Base-by-base conservation (phyloP, 129 eudicot genomes). In the Ambrosia trifida region DNA sequence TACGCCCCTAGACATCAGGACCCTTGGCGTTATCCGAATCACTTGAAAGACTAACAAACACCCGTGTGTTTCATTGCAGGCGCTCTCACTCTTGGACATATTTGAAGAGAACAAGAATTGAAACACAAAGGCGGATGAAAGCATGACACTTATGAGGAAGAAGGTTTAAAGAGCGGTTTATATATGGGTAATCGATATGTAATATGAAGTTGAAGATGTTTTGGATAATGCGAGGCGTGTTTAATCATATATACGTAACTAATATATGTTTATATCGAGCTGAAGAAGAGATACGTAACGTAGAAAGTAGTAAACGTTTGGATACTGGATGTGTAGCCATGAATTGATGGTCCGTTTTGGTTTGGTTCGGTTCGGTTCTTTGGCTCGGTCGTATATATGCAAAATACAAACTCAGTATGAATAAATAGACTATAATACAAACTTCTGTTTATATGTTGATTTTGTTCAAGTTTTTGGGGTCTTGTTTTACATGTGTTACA, bases 21-120 rank as follows among this genome's bases (percentile, higher is more conserved):
- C n/a, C 12, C 9, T 5, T 11, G 7, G 57, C 16, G 5, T 13
- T 0, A 36, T 53, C 20, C 35, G 24, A 33, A 6, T 5, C 31
- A 3, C 3, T n/a, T 19, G 12, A 20, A n/a, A 47, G 19, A 35
- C 19, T 74, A 66, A 75, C 17, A 11, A 57, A 0, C 30, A 38
- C 3, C 0, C 5, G 59, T 54, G 14, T 66, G 3, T 38, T 38
- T 65, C 10, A 11, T 57, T 65, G 72, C 83, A 88, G 96, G 96
- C 85, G 2, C 80, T 89, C 53, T 89, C 96, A 6, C 93, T 89
- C 14, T 73, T 89, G 78, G 96, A 89, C 73, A 86, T 89, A 62
- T 89, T 89, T 58, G 93, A 74, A 50, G 93, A 84, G 63, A 81
- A 66, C 76, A 78, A 84, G 71, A 50, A 63, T 46, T 50, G 72